A percentile compares a stretch with the other conserved stretches of the same genome.
Evolutionary conservation across 495 filamentous ascomycete species (phyloP).

Genomic region (Aspergillus biplanus): DNA sequence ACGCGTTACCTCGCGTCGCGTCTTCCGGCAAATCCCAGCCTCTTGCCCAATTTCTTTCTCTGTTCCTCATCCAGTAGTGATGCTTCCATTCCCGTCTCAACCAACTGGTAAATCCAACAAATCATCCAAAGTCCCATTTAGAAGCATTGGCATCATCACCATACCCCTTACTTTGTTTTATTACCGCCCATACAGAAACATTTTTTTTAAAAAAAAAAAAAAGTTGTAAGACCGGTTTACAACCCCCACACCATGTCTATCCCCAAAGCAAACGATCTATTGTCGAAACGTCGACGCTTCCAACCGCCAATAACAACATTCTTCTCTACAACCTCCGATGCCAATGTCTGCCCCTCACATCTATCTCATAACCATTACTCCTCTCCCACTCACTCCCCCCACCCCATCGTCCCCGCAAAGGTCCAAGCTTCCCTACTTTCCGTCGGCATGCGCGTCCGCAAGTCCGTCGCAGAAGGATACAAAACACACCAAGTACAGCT

Average conservation of each 20-base stretch:
- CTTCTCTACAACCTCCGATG: slow-evolving; percentile 33
- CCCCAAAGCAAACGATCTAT: slow-evolving; percentile 24
- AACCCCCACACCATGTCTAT: slow-evolving; percentile 4
- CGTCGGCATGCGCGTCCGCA: slow-evolving; percentile 92
- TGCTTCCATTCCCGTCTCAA: not conserved
- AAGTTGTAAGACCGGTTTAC: no score
- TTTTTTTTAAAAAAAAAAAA: no score
- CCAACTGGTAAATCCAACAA: not conserved
- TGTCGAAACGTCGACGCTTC: slow-evolving; percentile 50
- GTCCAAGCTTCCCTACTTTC: slow-evolving; percentile 79
- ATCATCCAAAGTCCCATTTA: not conserved
- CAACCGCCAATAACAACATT: slow-evolving; percentile 52
- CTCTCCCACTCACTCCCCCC: slow-evolving; percentile 44
- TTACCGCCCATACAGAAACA: no score
- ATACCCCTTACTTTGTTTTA: no score
- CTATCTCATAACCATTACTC: slow-evolving; percentile 48
- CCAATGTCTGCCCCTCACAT: slow-evolving; percentile 20
- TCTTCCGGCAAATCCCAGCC: slow-evolving; percentile 18
- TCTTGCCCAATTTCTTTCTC: slow-evolving; percentile 18
- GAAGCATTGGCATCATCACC: no score
- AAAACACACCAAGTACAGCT: slow-evolving; percentile 60
- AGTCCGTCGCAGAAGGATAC: slow-evolving; percentile 89
- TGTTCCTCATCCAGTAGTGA: slow-evolving; percentile 6
- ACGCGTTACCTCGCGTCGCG: slow-evolving; percentile 20
- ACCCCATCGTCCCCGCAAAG: slow-evolving; percentile 57